Base-by-base conservation (phyloP, 1,284 basidiomycete genomes). In the Ustilago sp. region DNA sequence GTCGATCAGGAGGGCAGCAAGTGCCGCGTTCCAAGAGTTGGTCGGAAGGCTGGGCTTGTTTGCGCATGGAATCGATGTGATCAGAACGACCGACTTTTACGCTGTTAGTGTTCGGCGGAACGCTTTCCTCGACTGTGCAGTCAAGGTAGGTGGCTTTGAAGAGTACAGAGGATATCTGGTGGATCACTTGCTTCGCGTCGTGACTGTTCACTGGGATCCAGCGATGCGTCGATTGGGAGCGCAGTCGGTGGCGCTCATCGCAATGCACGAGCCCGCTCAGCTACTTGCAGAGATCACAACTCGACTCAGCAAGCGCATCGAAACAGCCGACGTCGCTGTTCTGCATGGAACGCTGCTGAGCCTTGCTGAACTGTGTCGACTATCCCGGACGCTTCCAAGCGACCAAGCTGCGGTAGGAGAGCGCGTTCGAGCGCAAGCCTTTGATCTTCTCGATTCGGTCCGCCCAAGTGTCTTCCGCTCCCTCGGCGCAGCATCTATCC, bases 21-120 rank as follows among this genome's bases (percentile, higher is more conserved):
- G 95, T 86, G 97, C 97, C 9, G 94, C 96, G 4, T 99, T 94
- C 85, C 97, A 99, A 86, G 97, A 99, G 87, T 92, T 93, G 81
- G 97, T 98, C 47, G 97, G 97, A 9, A 89, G 97, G 80, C 92
- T 93, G 58, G 55, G 59, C 57, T 87, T 95, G 59, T 95, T 98
- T 84, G 92, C 94, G 45, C 92, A 95, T 86, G 97, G 97, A 0
- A 98, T 99, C 68, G 93, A 95, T 80, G 91, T 98, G 17, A 88
- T 99, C 38, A 89, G 91, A 52, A 93, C 93, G 85, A 94, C 94
- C 1, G 97, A 99, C 87, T 99, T 98, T 86, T 97, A 94, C 87
- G 92, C 94, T 19, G 93, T 99, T 55, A 93, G 94, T 74, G 89
- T 95, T 9, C 88, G 94, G 36, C 89, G 92, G 68, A 93, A 93